Percentiles rank a stretch among this genome's conserved stretches.
phyloP scores from a whole-genome alignment of 768 basidiomycete genomes.

The Termitomyces sp. region DNA sequence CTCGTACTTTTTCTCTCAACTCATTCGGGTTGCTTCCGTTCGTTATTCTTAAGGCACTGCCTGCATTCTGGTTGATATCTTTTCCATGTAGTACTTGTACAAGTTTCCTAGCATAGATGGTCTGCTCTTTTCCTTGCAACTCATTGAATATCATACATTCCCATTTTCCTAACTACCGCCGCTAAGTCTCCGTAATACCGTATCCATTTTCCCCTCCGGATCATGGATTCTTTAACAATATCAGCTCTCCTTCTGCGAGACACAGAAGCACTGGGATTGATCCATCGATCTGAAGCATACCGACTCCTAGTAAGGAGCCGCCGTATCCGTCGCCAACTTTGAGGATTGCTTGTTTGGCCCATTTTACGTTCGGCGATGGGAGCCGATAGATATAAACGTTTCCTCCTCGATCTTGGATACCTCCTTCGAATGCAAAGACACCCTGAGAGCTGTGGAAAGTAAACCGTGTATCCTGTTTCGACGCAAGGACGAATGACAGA shows the following conservation, averaged over 20 bases:
- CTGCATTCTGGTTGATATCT: slow-evolving; percentile 22
- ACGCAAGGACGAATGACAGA: slow-evolving; percentile 89
- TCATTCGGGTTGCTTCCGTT: slow-evolving; percentile 14
- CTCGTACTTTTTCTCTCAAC: slow-evolving; percentile 11
- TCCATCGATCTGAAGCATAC: slow-evolving; percentile 32
- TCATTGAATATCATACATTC: slow-evolving; percentile 15
- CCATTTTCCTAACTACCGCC: slow-evolving; percentile 4
- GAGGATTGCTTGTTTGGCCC: slow-evolving; percentile 81
- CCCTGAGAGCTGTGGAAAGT: slow-evolving; percentile 64
- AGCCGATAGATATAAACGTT: slow-evolving; percentile 86
- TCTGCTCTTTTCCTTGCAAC: slow-evolving; percentile 11
- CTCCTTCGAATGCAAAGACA: slow-evolving; percentile 84
- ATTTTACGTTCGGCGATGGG: slow-evolving; percentile 41
- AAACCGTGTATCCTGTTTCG: slow-evolving; percentile 86
- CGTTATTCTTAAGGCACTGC: slow-evolving; percentile 20
- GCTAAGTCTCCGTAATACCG: slow-evolving; percentile 9
- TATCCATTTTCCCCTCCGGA: slow-evolving; percentile 4
- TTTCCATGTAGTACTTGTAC: slow-evolving; percentile 24
- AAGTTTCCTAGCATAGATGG: slow-evolving; percentile 18
- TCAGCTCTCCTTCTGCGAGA: slow-evolving; percentile 71
- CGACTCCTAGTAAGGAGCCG: slow-evolving; percentile 78
- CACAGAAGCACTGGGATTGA: slow-evolving; percentile 49
- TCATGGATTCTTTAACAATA: slow-evolving; percentile 42
- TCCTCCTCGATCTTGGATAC: slow-evolving; percentile 57
- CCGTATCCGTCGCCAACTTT: slow-evolving; percentile 62